A percentile compares a stretch with the other conserved stretches of the same genome.
Evolutionary conservation across 805 yeast species (phyloP).

Genomic region (Candida patagonica): DNA sequence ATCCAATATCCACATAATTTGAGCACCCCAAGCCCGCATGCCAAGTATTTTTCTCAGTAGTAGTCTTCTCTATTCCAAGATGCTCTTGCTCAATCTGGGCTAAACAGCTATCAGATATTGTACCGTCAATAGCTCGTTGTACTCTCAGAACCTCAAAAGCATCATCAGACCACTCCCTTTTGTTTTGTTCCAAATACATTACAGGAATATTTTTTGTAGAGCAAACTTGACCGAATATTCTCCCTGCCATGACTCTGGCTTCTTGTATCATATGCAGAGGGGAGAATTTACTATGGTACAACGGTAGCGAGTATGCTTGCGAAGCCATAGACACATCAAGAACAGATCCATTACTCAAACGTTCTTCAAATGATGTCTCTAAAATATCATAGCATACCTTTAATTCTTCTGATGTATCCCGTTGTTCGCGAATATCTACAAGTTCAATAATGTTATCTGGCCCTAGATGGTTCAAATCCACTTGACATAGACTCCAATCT

Average conservation of each 20-base stretch:
- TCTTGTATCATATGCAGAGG: slow-evolving; percentile 17
- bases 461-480: not conserved
- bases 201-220: slow-evolving; percentile 21
- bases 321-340: slow-evolving; percentile 7
- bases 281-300: slow-evolving; percentile 1
- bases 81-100: slow-evolving; percentile 25
- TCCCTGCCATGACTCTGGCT: slow-evolving; percentile 25
- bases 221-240: slow-evolving; percentile 25
- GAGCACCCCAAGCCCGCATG: slow-evolving; percentile 24
- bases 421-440: not conserved
- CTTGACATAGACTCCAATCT: not conserved
- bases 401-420: not conserved
- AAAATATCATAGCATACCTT: not conserved
- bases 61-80: slow-evolving; percentile 2
- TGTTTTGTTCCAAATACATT: slow-evolving; percentile 22
- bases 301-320: slow-evolving; percentile 3
- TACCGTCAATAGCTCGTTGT: not conserved
- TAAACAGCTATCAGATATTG: slow-evolving; percentile 24
- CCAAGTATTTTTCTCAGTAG: slow-evolving; percentile 19
- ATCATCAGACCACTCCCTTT: not conserved
- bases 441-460: not conserved
- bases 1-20: slow-evolving; percentile 23
- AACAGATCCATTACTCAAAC: slow-evolving; percentile 11
- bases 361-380: not conserved
- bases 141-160: not conserved